Conservation (phyloP, 768 basidiomycete genomes). For the Pleurotus salmoneostramineus region DNA sequence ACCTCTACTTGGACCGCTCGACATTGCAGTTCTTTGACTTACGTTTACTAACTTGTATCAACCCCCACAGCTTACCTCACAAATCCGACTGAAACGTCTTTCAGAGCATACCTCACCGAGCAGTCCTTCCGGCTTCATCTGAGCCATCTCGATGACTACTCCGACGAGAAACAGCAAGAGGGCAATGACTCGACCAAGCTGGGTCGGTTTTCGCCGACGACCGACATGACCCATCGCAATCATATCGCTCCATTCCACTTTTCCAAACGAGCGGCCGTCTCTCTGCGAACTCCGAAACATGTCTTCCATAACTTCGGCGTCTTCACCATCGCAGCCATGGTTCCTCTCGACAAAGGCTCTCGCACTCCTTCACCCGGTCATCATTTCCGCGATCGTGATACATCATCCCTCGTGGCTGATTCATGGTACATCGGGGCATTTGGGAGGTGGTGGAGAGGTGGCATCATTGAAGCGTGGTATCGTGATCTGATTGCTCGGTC, state of each 20-base stretch:
- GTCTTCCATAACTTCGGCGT: constrained; percentile 84
- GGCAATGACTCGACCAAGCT: constrained; percentile 9
- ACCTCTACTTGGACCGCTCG: neutral
- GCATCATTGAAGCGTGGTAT: constrained; percentile 78
- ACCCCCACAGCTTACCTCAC: constrained; percentile 77
- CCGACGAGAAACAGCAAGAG: constrained; percentile 47
- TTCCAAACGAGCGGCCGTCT: constrained; percentile 88
- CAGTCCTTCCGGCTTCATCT: constrained; percentile 95
- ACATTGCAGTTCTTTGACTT: no score
- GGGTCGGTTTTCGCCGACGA: neutral
- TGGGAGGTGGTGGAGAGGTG: constrained; percentile 89
- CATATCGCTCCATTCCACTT: constrained; percentile 67
- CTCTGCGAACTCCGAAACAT: constrained; percentile 87
- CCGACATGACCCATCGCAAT: neutral
- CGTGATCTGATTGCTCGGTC: constrained; percentile 59
- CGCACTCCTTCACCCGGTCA: constrained; percentile 28
- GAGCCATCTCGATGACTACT: constrained; percentile 71
- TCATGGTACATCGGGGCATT: constrained; percentile 91
- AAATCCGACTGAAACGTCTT: constrained; percentile 91
- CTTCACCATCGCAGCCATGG: constrained; percentile 80
- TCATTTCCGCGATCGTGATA: constrained; percentile 25
- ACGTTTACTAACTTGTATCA: constrained; percentile 7
- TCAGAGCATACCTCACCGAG: constrained; percentile 94
- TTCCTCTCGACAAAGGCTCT: constrained; percentile 44
- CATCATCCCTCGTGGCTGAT: constrained; percentile 54